Evolutionary conservation across 2,329 filamentous ascomycete genomes (phyloP), one percentile per base, ranked within the genome.

Genomic region (Beauveria rudraprayagi): DNA sequence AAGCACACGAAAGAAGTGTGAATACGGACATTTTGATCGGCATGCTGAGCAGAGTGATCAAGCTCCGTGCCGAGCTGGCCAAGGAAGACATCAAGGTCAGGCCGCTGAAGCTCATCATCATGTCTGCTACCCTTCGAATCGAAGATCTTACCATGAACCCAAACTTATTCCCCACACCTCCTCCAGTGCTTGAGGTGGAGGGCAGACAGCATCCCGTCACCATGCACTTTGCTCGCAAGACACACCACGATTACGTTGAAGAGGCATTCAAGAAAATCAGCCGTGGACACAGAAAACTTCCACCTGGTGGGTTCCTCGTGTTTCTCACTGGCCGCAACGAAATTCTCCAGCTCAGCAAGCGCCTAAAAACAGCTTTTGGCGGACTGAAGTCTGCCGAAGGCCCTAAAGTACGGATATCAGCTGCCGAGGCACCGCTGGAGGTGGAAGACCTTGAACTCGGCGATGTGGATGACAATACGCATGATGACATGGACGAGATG

Each of bases 21-120:
- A 97, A 99, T 70, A 99, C 95, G 0, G 95, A 99, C 72, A 95
- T 99, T 46, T 77, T 99, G n/a, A 92, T 99, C 66, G 94, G 94
- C 56, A 95, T 99, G 86, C 84, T 97, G 17, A 97, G 92, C 70
- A 86, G 93, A 69, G 92, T 97, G 40, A 90, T 97, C 53, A 91
- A 91, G 66, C 77, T 97, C 59, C 84, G 94, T 62, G 83, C 88
- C 58, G 84, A 91, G 44, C 82, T 97, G 76, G 84, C 84, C 8
- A 77, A 83, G 63, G 88, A 94, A 71, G 84, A 94, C 63, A 77
- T 87, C 0, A 83, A 83, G 1, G 76, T 89, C 30, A 88, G 86
- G 65, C 92, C 92, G 0, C 75, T 99, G 57, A 99, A 97, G 75
- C 81, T 99, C 9, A 85, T 99, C 63, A 96, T 99, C 75, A 99